Percentiles rank a stretch among this genome's conserved stretches.
Conservation (phyloP, 192 early-diverging fungal genomes). For the Backusella australiensis region DNA sequence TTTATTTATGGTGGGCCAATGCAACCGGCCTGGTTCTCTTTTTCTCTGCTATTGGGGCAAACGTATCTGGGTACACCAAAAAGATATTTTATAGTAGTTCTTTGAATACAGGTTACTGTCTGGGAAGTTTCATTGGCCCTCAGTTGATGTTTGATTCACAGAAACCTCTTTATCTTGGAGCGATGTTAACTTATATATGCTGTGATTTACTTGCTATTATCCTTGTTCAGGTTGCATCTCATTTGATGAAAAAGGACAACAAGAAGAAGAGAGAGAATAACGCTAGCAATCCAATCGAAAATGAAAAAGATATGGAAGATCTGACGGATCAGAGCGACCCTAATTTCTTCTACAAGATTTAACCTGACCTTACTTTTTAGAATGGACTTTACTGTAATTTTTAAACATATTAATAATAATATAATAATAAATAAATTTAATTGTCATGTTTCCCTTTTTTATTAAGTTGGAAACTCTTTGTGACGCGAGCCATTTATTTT, state of each 20-base stretch:
- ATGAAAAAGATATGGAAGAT: background rate
- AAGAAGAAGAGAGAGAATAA: background rate
- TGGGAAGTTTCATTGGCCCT: slow-evolving; percentile 25
- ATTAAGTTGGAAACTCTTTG: background rate
- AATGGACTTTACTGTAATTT: too few species aligned
- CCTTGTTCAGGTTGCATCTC: background rate
- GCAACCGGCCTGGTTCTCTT: background rate
- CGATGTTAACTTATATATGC: slow-evolving; percentile 16
- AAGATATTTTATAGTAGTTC: slow-evolving; percentile 15
- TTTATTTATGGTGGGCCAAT: slow-evolving; percentile 17
- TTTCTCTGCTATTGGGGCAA: background rate
- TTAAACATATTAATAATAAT: too few species aligned
- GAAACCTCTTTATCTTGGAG: slow-evolving; percentile 20
- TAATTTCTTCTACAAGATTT: background rate
- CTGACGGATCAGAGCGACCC: background rate
- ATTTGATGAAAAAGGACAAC: slow-evolving; percentile 12
- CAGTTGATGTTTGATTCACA: slow-evolving; percentile 23
- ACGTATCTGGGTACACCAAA: slow-evolving; percentile 20
- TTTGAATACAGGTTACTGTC: slow-evolving; percentile 5
- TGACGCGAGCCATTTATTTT: background rate
- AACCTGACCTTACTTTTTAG: background rate
- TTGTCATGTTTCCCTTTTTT: too few species aligned
- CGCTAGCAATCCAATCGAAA: background rate
- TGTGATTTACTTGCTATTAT: slow-evolving; percentile 8
- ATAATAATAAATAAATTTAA: too few species aligned